These are phyloP conservation scores for Flaveria sonorensis DNA, from an alignment of 129 eudicot genomes.

Conservation along the genomic window DNA sequence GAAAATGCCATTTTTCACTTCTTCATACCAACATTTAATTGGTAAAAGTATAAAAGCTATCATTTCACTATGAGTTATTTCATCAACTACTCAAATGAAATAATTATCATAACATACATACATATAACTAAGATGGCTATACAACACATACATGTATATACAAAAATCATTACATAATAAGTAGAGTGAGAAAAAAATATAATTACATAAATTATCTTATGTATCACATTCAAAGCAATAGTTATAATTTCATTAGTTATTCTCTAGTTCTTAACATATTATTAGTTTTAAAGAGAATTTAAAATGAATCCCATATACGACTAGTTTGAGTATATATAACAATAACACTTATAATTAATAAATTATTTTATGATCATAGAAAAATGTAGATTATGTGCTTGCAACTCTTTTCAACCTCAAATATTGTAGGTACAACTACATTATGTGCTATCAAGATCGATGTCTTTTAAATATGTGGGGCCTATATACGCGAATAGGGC, in stretches of 20 bases:
- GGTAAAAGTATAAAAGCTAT: not conserved
- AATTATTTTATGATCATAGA: not conserved
- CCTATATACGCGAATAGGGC: not conserved
- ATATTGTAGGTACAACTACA: conserved; percentile 10
- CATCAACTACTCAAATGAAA: no score
- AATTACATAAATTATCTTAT: no score
- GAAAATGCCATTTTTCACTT: not conserved
- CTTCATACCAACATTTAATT: not conserved
- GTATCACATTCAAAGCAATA: no score
- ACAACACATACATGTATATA: no score
- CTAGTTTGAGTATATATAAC: no score
- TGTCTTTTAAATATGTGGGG: not conserved
- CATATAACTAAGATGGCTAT: not conserved
- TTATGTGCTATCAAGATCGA: not conserved
- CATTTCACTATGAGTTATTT: not conserved
- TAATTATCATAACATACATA: not conserved
- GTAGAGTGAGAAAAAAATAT: no score
- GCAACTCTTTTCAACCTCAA: not conserved
- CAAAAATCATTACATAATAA: no score
- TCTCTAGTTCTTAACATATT: no score
- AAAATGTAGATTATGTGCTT: not conserved
- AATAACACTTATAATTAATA: not conserved
- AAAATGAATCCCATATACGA: no score
- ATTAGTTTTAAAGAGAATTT: no score
- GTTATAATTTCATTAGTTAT: no score